Evolutionary conservation across 176 grass and related monocot species (phyloP).

Genomic region (Secale cereale): DNA sequence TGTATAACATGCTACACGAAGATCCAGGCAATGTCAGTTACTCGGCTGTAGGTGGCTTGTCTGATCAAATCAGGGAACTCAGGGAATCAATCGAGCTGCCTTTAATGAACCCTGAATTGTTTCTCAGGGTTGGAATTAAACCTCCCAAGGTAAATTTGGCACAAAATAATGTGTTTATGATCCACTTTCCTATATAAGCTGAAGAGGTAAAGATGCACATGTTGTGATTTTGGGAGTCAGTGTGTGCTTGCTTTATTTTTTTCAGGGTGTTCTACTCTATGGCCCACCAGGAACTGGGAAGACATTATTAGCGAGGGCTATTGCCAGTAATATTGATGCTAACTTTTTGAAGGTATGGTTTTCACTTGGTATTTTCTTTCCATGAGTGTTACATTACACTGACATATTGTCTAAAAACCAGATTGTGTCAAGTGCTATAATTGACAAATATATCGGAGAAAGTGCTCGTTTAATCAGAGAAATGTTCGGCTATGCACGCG

Average conservation of each 20-base stretch:
- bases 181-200: not conserved
- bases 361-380: slow-evolving; percentile 4
- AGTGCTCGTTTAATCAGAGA: slow-evolving; percentile 97
- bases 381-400: not conserved
- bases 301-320: slow-evolving; percentile 92
- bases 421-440: slow-evolving; percentile 99
- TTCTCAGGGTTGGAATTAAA: slow-evolving; percentile 92
- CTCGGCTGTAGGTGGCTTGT: slow-evolving; percentile 91
- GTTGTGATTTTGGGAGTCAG: not conserved
- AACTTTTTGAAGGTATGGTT: slow-evolving; percentile 89
- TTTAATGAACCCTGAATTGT: slow-evolving; percentile 96
- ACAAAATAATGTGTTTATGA: not conserved
- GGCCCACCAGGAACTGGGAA: slow-evolving; percentile 98
- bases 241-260: slow-evolving; percentile 7
- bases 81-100: slow-evolving; percentile 97
- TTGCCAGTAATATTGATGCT: slow-evolving; percentile 98
- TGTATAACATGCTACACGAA: slow-evolving; percentile 99
- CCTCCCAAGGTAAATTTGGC: slow-evolving; percentile 75
- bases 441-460: slow-evolving; percentile 99
- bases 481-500: slow-evolving; percentile 96
- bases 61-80: slow-evolving; percentile 96
- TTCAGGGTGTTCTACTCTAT: slow-evolving; percentile 93
- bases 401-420: slow-evolving; percentile 34
- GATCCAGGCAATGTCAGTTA: slow-evolving; percentile 99
- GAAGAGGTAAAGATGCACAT: not conserved